These are phyloP conservation scores for Pseudoneurospora amorphoporcata DNA, from an alignment of 495 filamentous ascomycete genomes.

Conservation along the genomic window DNA sequence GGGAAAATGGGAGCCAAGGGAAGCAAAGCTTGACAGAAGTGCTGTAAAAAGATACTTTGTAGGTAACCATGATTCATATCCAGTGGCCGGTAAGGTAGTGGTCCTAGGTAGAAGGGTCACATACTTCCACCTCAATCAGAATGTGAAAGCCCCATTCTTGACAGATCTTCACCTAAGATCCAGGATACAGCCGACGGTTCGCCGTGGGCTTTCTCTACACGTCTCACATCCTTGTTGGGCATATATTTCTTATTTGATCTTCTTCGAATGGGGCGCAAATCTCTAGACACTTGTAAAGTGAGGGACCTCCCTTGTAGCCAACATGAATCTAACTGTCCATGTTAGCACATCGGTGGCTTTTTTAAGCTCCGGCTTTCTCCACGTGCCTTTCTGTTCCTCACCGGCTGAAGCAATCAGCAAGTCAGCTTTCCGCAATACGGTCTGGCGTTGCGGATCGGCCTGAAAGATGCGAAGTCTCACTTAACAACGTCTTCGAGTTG, in stretches of 20 bases:
- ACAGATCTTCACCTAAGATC: not conserved
- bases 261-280: not conserved
- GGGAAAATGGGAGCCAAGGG: not conserved
- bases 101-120: not conserved
- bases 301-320: not conserved
- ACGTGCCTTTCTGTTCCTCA: not conserved
- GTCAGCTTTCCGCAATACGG: not conserved
- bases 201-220: not conserved
- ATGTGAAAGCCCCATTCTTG: not conserved
- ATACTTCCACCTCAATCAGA: not conserved
- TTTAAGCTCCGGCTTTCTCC: not conserved
- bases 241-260: not conserved
- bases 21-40: not conserved
- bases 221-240: not conserved
- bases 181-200: not conserved
- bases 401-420: not conserved
- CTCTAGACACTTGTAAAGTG: not conserved
- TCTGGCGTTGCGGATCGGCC: not conserved
- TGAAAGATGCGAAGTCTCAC: not conserved
- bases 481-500: not conserved
- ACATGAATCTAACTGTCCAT: not conserved
- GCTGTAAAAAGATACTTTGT: not conserved
- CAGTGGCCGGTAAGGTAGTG: not conserved
- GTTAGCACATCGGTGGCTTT: not conserved
- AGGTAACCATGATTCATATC: not conserved